Evolutionary conservation across 345 rosid species (phyloP).

Genomic region (Trapa bicornis): DNA sequence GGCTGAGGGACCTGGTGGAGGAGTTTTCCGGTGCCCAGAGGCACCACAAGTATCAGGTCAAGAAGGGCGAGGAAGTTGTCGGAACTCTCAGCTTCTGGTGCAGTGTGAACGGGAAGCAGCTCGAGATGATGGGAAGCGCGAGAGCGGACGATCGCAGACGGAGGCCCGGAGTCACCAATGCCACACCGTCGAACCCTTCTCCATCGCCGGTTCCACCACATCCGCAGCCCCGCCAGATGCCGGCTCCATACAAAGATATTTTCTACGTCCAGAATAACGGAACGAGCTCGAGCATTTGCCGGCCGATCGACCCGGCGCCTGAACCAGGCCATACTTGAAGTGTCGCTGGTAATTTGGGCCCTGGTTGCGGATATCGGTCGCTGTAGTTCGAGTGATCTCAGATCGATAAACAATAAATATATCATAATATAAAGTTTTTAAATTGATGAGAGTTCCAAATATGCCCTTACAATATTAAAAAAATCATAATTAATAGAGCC

Average conservation of each 20-base stretch:
- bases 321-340: too few species aligned
- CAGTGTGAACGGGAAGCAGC: slow-evolving; percentile 10
- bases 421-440: too few species aligned
- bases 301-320: neutral
- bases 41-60: slow-evolving; percentile 22
- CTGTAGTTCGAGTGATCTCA: too few species aligned
- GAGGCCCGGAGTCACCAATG: neutral
- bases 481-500: too few species aligned
- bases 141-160: too few species aligned
- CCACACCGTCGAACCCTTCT: neutral
- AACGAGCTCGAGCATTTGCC: neutral
- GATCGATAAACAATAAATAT: too few species aligned
- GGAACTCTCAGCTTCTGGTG: slow-evolving; percentile 33
- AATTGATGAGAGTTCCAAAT: too few species aligned
- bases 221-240: neutral
- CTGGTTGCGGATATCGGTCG: too few species aligned
- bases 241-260: neutral
- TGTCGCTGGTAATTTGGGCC: too few species aligned
- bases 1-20: slow-evolving; percentile 24
- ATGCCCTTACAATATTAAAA: too few species aligned
- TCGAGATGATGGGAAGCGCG: neutral
- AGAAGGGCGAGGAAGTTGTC: slow-evolving; percentile 20
- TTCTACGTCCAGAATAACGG: neutral
- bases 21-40: slow-evolving; percentile 24
- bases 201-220: neutral